Percentiles rank a stretch among this genome's conserved stretches.
phyloP scores from a whole-genome alignment of 2,329 filamentous ascomycete genomes.

The Hymenoscyphus scutula region DNA sequence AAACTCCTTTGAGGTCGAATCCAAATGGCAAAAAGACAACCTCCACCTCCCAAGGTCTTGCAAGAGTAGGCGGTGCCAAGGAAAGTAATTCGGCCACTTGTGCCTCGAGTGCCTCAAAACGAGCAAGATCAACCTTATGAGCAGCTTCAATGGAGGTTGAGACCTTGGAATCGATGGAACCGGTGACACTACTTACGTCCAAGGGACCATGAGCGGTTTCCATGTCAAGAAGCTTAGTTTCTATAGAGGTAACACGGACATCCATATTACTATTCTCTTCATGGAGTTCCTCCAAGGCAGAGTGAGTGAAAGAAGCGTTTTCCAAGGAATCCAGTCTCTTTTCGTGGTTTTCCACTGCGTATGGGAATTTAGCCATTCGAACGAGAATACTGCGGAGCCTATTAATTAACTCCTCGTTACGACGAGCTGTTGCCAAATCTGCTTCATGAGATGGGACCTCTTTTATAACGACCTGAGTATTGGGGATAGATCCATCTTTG shows the following conservation, averaged over 20 bases:
- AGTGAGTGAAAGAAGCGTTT: conserved; percentile 64
- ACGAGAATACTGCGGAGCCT: conserved; percentile 27
- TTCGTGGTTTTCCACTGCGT: conserved; percentile 46
- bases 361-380: conserved; percentile 27
- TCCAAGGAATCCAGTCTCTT: conserved; percentile 68
- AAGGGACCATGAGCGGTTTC: conserved; percentile 52
- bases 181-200: conserved; percentile 29
- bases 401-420: conserved; percentile 22
- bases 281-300: conserved; percentile 65
- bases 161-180: conserved; percentile 34
- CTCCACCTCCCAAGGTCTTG: conserved; percentile 70
- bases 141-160: conserved; percentile 40
- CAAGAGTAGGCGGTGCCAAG: conserved; percentile 52
- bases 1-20: conserved; percentile 50
- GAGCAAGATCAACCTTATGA: conserved; percentile 40
- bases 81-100: conserved; percentile 33
- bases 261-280: conserved; percentile 67
- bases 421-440: conserved; percentile 11
- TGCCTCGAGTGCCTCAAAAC: conserved; percentile 48
- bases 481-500: conserved; percentile 12
- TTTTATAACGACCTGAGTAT: conserved; percentile 23
- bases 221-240: conserved; percentile 41
- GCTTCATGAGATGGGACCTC: conserved; percentile 16
- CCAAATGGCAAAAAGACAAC: conserved; percentile 74
- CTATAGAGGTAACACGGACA: conserved; percentile 52